A percentile compares a stretch with the other conserved stretches of the same genome.
These are phyloP conservation scores for Penicillium simplicissimum DNA, from an alignment of 495 filamentous ascomycete genomes.

Conservation along the genomic window DNA sequence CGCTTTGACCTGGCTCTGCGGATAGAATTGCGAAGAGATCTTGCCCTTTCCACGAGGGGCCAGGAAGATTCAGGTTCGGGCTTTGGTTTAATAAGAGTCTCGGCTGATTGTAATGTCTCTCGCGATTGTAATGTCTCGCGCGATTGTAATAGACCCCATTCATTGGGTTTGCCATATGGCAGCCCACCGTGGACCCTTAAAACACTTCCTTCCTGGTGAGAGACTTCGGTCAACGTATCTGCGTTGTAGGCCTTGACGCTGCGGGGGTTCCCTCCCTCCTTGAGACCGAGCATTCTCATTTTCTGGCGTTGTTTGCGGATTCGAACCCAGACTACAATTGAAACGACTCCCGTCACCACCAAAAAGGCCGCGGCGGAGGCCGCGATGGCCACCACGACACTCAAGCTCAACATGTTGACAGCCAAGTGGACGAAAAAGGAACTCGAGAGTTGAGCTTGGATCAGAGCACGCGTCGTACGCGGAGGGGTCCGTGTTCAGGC, in stretches of 20 bases:
- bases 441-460: constrained; percentile 1
- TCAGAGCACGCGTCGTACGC: constrained; percentile 10
- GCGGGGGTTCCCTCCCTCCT: constrained; percentile 24
- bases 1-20: constrained; percentile 35
- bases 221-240: constrained; percentile 42
- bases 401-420: constrained; percentile 38
- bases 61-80: constrained; percentile 31
- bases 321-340: constrained; percentile 43
- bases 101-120: constrained; percentile 43
- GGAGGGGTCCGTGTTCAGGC: neutral
- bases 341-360: constrained; percentile 34
- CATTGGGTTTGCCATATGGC: constrained; percentile 40
- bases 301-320: constrained; percentile 43
- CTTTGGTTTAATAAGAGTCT: constrained; percentile 32
- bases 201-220: constrained; percentile 34
- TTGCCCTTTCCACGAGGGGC: constrained; percentile 29
- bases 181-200: constrained; percentile 41
- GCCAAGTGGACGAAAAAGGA: neutral
- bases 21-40: constrained; percentile 35
- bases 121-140: constrained; percentile 43
- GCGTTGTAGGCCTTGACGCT: constrained; percentile 30
- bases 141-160: constrained; percentile 48
- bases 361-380: constrained; percentile 43
- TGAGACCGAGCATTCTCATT: constrained; percentile 29
- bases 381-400: constrained; percentile 45